Base-by-base conservation (phyloP, 2,329 filamentous ascomycete species). In the Phialophora chinensis region DNA sequence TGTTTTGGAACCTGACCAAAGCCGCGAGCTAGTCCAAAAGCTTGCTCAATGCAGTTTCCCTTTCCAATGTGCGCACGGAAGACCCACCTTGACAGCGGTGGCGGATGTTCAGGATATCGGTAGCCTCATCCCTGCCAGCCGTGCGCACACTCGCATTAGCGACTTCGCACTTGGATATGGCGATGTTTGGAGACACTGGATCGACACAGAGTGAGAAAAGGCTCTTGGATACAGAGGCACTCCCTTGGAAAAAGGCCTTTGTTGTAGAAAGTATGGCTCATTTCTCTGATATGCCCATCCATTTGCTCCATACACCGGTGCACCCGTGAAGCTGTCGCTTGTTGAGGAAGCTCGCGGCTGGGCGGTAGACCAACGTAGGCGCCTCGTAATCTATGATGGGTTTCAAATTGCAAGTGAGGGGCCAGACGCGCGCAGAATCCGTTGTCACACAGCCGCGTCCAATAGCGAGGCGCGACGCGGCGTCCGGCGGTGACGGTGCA, bases 11-110 rank as follows among this genome's bases (percentile, higher is more conserved):
- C 61, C 71, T 2, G 70, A 74, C 4, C 79, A 84, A 65, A 82
- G 80, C 65, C 66, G 74, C 63, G 72, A 68, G 31, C 70, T 84
- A 17, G 69, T 84, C 4, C 63, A 69, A 4, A 73, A 73, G 20
- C 74, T 84, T 11, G 73, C 80, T 12, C 70, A 65, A 14, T 83
- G 81, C 66, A 76, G 74, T 7, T 81, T 84, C 66, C 82, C 82
- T 0, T 84, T 84, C 65, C 81, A 83, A 60, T 84, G 82, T 68
- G 82, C 82, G 20, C 82, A 84, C 73, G 82, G 82, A 35, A 77
- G 82, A 50, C 81, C 81, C 11, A 81, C 80, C 27, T 81, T 83
- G 77, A 73, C 82, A 17, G 81, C 81, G 10, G 73, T 83, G 44
- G 71, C 79, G 47, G 77, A 78, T 64, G 56, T 81, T 33, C 70